Evolutionary conservation across 805 yeast genomes (phyloP).

Genomic region (Ogataea sp.): DNA sequence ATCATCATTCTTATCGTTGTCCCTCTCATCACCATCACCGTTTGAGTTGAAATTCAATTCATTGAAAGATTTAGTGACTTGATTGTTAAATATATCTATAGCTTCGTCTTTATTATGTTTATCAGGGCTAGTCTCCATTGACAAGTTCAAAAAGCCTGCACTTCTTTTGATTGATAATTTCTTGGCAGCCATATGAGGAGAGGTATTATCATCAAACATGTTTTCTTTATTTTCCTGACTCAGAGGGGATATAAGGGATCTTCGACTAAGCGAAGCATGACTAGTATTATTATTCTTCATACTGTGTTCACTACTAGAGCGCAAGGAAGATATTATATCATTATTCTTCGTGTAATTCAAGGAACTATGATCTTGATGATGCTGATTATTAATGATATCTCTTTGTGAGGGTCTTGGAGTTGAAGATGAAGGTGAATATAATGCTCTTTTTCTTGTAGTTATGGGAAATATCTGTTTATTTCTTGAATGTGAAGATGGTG

Average conservation of each 20-base stretch:
- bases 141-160: slow-evolving; percentile 42
- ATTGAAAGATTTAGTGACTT: slow-evolving; percentile 26
- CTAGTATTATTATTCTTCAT: neutral
- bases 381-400: neutral
- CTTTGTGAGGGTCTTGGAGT: slow-evolving; percentile 14
- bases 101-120: slow-evolving; percentile 5
- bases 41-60: slow-evolving; percentile 21
- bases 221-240: neutral
- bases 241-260: neutral
- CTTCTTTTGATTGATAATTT: slow-evolving; percentile 38
- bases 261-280: neutral
- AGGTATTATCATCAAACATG: neutral
- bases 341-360: neutral
- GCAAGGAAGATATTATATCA: neutral
- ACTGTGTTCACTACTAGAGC: too few species aligned
- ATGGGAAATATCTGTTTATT: slow-evolving; percentile 1
- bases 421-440: slow-evolving; percentile 19
- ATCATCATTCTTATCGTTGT: neutral
- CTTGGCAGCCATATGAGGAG: slow-evolving; percentile 5
- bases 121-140: slow-evolving; percentile 31
- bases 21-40: slow-evolving; percentile 2
- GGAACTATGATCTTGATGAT: neutral
- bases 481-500: neutral
- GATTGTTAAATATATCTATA: slow-evolving; percentile 16
- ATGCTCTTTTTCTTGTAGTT: slow-evolving; percentile 19